These are phyloP conservation scores for Trametes cingulata DNA, from an alignment of 768 basidiomycete genomes.

Conservation along the genomic window DNA sequence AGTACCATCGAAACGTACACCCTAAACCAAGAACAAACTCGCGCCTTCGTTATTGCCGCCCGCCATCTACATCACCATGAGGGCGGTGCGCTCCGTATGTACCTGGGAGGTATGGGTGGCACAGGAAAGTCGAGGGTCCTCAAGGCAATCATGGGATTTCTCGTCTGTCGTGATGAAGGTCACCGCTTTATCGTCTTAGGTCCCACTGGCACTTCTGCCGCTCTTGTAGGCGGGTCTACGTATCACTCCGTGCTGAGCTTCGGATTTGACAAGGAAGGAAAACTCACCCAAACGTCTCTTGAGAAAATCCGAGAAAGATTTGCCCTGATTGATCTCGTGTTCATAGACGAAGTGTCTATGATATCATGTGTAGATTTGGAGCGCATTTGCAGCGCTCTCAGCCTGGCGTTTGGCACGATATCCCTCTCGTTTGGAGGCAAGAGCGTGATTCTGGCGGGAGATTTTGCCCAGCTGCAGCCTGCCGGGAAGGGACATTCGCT, in stretches of 20 bases:
- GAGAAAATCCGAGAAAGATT: constrained; percentile 4
- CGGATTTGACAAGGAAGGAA: not conserved
- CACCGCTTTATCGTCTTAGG: constrained; percentile 22
- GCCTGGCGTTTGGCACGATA: constrained; percentile 14
- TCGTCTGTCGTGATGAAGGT: constrained; percentile 1
- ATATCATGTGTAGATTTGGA: constrained; percentile 33
- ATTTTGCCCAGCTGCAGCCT: constrained; percentile 46
- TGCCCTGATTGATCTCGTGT: constrained; percentile 40
- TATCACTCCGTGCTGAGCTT: constrained; percentile 26
- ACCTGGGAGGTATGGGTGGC: constrained; percentile 29
- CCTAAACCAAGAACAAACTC: not conserved
- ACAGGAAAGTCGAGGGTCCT: constrained; percentile 29
- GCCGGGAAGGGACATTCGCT: constrained; percentile 24
- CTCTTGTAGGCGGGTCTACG: constrained; percentile 24
- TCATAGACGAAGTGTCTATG: constrained; percentile 49
- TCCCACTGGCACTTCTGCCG: constrained; percentile 28
- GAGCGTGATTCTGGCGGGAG: constrained; percentile 48
- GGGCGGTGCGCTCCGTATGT: constrained; percentile 21
- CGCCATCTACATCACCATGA: not conserved
- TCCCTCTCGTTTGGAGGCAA: constrained; percentile 39
- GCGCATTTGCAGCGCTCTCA: constrained; percentile 28
- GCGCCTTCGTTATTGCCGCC: not conserved
- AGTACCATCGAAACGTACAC: not conserved
- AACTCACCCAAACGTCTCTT: not conserved
- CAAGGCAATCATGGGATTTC: constrained; percentile 19